Evolutionary conservation across 73 alveolate species (phyloP).

Genomic region (Paramecium primaurelia): DNA sequence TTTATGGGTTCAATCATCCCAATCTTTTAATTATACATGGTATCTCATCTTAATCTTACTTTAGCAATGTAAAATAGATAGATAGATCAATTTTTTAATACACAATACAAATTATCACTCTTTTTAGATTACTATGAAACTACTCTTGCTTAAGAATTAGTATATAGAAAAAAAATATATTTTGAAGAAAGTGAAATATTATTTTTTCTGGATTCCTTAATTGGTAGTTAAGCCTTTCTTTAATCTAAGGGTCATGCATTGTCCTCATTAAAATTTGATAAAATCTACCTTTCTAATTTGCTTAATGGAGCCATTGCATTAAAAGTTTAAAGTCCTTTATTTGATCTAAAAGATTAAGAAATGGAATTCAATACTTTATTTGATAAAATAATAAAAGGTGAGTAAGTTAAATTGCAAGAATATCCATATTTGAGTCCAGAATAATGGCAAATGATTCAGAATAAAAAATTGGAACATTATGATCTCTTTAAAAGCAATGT

Average conservation of each 20-base stretch:
- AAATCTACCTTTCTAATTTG: not conserved
- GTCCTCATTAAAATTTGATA: not conserved
- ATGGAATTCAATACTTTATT: not conserved
- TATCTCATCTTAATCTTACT: not conserved
- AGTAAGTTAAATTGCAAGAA: not conserved
- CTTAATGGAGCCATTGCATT: not conserved
- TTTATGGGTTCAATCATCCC: constrained; percentile 35
- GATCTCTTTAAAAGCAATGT: not conserved
- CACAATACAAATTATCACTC: not conserved
- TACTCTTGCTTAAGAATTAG: not conserved
- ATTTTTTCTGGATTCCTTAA: not conserved
- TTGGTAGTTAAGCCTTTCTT: constrained; percentile 3
- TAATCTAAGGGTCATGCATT: constrained; percentile 1
- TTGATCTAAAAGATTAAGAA: not conserved
- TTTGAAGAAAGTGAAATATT: constrained; percentile 36
- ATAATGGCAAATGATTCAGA: not conserved
- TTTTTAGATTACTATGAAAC: not conserved
- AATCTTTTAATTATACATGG: constrained; percentile 19
- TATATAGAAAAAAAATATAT: not conserved
- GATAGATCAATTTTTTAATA: constrained; percentile 4
- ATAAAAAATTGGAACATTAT: not conserved
- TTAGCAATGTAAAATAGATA: constrained; percentile 6
- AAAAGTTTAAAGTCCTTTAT: not conserved
- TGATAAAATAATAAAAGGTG: not conserved
- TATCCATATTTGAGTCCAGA: constrained; percentile 25